These are phyloP conservation scores for Kockiozyma suomiensis DNA, from an alignment of 805 yeast genomes.

Conservation along the genomic window DNA sequence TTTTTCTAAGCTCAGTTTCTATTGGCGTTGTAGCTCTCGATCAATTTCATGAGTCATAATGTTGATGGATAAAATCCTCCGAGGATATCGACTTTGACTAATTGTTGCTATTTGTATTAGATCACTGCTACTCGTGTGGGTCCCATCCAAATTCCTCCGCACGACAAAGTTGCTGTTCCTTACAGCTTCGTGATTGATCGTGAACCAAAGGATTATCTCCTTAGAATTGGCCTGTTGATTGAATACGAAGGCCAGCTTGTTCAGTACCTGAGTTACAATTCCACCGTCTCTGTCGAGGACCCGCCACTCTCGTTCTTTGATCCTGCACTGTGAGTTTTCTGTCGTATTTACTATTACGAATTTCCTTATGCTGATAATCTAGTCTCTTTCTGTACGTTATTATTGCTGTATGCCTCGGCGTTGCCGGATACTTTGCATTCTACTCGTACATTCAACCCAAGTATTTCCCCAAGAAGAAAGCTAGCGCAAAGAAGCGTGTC, in stretches of 20 bases:
- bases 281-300: slow-evolving; percentile 57
- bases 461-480: slow-evolving; percentile 26
- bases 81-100: not conserved
- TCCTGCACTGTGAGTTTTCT: slow-evolving; percentile 51
- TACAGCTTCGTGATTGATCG: slow-evolving; percentile 28
- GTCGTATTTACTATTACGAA: not conserved
- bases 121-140: slow-evolving; percentile 32
- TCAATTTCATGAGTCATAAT: too few species aligned
- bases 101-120: slow-evolving; percentile 1
- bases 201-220: slow-evolving; percentile 33
- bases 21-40: too few species aligned
- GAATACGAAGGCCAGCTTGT: slow-evolving; percentile 31
- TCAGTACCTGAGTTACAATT: slow-evolving; percentile 29
- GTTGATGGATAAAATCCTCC: not conserved
- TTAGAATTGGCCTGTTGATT: slow-evolving; percentile 27
- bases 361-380: not conserved
- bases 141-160: slow-evolving; percentile 21
- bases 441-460: slow-evolving; percentile 20
- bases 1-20: too few species aligned
- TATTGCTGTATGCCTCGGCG: slow-evolving; percentile 21
- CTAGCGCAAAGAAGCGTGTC: slow-evolving; percentile 27
- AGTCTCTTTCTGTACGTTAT: slow-evolving; percentile 28
- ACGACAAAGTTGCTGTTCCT: slow-evolving; percentile 10
- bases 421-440: slow-evolving; percentile 28
- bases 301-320: slow-evolving; percentile 68